Percentiles rank a stretch among this genome's conserved stretches.
Conservation (phyloP, 805 yeast species). For the Sugiyamaella lignohabitans region DNA sequence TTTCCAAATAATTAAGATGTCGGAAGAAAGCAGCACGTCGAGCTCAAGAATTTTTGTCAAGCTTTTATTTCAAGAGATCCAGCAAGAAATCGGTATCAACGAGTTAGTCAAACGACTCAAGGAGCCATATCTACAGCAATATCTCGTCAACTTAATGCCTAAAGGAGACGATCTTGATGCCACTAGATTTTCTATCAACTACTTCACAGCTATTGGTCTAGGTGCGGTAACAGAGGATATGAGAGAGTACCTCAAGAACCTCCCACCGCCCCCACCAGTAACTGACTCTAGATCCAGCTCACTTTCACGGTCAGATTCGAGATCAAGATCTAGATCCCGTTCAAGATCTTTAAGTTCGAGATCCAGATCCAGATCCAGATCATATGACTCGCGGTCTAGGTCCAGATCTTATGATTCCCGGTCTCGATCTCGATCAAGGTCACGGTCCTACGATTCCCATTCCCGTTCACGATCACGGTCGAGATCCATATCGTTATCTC, state of each 20-base stretch:
- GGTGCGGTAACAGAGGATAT: slow-evolving; percentile 78
- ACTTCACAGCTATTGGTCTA: slow-evolving; percentile 85
- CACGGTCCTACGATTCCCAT: too few relatives aligned
- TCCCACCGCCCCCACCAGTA: too few relatives aligned
- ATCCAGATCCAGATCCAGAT: slow-evolving; percentile 12
- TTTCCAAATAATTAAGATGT: slow-evolving; percentile 49
- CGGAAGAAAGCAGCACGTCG: slow-evolving; percentile 69
- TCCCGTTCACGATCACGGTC: too few relatives aligned
- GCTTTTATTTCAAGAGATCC: slow-evolving; percentile 71
- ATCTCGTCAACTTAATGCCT: slow-evolving; percentile 61
- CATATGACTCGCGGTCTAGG: slow-evolving; percentile 13
- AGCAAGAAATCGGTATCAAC: slow-evolving; percentile 63
- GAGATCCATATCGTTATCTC: too few relatives aligned
- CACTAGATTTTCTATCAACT: slow-evolving; percentile 71
- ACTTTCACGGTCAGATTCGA: slow-evolving; percentile 14
- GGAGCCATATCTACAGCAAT: slow-evolving; percentile 47
- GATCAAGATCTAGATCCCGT: slow-evolving; percentile 12
- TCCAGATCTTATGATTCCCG: slow-evolving; percentile 1
- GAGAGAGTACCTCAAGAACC: slow-evolving; percentile 46
- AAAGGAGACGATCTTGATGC: slow-evolving; percentile 25
- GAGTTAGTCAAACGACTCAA: slow-evolving; percentile 44
- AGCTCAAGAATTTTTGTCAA: slow-evolving; percentile 73
- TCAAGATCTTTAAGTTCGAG: slow-evolving; percentile 16
- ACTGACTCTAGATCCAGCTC: slow-evolving; percentile 3
- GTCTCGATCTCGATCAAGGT: slow-evolving; percentile 1